Conservation (phyloP, 345 rosid genomes). For the Reutealis trisperma region DNA sequence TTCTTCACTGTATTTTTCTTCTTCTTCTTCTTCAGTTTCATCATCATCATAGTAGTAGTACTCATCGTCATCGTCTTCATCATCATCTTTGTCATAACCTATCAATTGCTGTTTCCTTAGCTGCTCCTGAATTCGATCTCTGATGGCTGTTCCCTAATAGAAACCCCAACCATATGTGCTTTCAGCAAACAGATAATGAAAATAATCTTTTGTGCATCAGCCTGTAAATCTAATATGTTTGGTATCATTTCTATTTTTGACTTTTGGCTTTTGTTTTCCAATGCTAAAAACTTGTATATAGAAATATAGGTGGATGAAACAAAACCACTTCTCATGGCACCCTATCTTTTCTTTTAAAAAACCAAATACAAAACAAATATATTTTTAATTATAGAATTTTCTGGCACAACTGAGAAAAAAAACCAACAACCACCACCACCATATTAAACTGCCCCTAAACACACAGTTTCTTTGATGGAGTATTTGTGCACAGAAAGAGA, state of each 20-base stretch:
- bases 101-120: conserved; percentile 44
- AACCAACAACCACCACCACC: no score
- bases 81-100: conserved; percentile 33
- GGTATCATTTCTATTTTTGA: no score
- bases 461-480: background rate
- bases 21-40: conserved; percentile 21
- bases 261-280: no score
- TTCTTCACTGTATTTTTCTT: conserved; percentile 33
- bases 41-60: conserved; percentile 36
- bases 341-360: no score
- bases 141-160: conserved; percentile 58
- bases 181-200: background rate
- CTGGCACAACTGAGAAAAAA: no score
- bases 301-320: no score
- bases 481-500: background rate
- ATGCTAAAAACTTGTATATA: no score
- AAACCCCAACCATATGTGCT: background rate
- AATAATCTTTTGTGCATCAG: no score
- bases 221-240: background rate
- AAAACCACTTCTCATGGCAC: no score
- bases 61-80: conserved; percentile 36
- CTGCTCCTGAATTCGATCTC: conserved; percentile 60
- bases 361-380: no score
- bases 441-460: background rate
- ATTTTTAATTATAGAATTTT: no score